Conservation (phyloP, 768 basidiomycete species). For the Kwoniella mangroviensis region DNA sequence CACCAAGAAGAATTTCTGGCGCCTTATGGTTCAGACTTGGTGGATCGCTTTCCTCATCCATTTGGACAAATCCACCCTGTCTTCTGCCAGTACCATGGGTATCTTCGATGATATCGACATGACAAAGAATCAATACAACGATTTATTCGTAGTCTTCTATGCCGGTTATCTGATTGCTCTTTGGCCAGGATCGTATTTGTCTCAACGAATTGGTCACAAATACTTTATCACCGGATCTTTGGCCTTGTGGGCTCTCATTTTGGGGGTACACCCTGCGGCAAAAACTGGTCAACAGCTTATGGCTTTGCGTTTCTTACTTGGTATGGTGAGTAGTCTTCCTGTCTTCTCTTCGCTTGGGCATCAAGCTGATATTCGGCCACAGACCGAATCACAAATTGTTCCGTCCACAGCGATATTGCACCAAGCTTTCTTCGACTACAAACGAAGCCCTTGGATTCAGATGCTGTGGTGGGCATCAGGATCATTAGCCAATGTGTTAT, state of each 20-base stretch:
- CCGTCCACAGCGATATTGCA: constrained; percentile 11
- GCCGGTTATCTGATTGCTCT: constrained; percentile 8
- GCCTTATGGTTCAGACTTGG: constrained; percentile 7
- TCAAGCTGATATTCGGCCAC: not conserved
- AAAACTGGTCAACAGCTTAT: constrained; percentile 14
- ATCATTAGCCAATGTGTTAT: constrained; percentile 6
- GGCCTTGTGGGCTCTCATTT: constrained; percentile 1
- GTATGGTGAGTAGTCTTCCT: constrained; percentile 8
- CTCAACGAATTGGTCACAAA: constrained; percentile 11
- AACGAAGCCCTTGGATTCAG: constrained; percentile 8
- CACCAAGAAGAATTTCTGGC: constrained; percentile 12
- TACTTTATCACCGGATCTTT: constrained; percentile 14
- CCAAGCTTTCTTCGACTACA: constrained; percentile 12
- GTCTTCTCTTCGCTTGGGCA: not conserved
- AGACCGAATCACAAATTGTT: constrained; percentile 19
- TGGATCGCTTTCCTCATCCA: constrained; percentile 15
- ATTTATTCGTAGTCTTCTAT: constrained; percentile 10
- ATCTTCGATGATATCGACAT: constrained; percentile 6
- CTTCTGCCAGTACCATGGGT: constrained; percentile 11
- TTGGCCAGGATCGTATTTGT: constrained; percentile 7
- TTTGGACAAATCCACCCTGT: constrained; percentile 12
- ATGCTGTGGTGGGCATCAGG: constrained; percentile 16
- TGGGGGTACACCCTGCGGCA: constrained; percentile 8
- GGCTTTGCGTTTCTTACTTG: constrained; percentile 4
- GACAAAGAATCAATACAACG: constrained; percentile 8